These are phyloP conservation scores for Globisporangium carolinianum DNA, from an alignment of 352 stramenopile genomes.

Conservation along the genomic window DNA sequence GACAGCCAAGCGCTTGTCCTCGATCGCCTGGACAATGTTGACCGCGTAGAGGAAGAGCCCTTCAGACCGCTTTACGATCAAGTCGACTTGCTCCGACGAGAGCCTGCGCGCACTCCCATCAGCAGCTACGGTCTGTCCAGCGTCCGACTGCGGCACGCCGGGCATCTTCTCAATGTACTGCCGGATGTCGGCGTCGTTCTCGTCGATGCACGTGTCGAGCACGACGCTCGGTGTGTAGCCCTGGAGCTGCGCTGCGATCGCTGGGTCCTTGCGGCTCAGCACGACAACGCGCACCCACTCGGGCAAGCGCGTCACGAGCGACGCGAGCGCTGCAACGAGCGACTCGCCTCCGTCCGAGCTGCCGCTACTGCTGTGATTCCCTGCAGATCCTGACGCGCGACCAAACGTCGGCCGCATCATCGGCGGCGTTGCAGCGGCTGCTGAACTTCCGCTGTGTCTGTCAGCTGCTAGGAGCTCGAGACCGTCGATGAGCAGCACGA, in stretches of 20 bases:
- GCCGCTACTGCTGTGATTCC: background rate
- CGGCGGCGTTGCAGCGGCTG: constrained; percentile 12
- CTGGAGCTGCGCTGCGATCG: constrained; percentile 55
- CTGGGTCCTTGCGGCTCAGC: constrained; percentile 52
- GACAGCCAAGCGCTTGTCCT: constrained; percentile 36
- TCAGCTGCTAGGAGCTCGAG: constrained; percentile 31
- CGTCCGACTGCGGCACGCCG: constrained; percentile 1
- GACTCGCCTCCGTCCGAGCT: constrained; percentile 32
- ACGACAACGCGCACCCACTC: constrained; percentile 64
- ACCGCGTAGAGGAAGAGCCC: constrained; percentile 70
- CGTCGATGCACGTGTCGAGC: constrained; percentile 32
- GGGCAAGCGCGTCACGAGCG: constrained; percentile 40
- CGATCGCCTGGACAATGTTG: constrained; percentile 64
- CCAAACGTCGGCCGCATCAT: constrained; percentile 10
- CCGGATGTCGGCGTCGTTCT: constrained; percentile 50
- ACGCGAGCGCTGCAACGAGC: constrained; percentile 48
- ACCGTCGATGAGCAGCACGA: constrained; percentile 63
- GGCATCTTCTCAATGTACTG: constrained; percentile 18
- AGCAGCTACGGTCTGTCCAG: background rate
- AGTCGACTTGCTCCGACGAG: constrained; percentile 27
- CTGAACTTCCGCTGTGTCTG: background rate
- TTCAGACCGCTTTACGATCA: constrained; percentile 51
- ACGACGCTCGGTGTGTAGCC: constrained; percentile 34
- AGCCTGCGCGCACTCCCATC: background rate
- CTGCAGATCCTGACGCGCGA: constrained; percentile 6